These are phyloP conservation scores for Ramalina peruviana DNA, from an alignment of 495 filamentous ascomycete genomes.

Conservation along the genomic window DNA sequence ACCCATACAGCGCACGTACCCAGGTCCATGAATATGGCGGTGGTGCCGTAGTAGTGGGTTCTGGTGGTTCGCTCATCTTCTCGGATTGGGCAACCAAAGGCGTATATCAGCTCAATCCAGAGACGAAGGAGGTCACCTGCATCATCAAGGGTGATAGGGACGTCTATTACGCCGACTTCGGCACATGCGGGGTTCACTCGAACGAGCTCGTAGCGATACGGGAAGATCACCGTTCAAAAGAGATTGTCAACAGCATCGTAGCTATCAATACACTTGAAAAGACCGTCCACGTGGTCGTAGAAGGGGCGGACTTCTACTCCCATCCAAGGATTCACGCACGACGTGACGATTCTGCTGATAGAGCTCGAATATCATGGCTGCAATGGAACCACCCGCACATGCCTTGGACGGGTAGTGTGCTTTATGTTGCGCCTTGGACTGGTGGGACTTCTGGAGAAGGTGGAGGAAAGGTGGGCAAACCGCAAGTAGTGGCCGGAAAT, in stretches of 20 bases:
- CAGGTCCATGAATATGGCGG: conserved; percentile 35
- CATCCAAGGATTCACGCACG: conserved; percentile 33
- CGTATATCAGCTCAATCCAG: conserved; percentile 25
- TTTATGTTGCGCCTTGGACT: conserved; percentile 27
- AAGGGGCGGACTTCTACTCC: conserved; percentile 35
- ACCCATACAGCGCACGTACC: conserved; percentile 24
- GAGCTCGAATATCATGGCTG: conserved; percentile 26
- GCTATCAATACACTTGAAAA: conserved; percentile 21
- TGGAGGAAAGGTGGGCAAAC: background rate
- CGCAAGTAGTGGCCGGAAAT: conserved; percentile 18
- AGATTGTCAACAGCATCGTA: conserved; percentile 24
- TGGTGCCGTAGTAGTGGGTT: conserved; percentile 19
- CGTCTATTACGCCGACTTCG: conserved; percentile 27
- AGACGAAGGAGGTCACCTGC: conserved; percentile 10
- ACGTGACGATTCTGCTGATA: conserved; percentile 14
- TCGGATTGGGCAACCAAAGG: conserved; percentile 23
- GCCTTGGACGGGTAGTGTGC: conserved; percentile 32
- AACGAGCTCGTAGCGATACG: conserved; percentile 30
- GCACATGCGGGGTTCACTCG: conserved; percentile 20
- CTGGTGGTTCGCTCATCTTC: conserved; percentile 27
- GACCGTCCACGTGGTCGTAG: conserved; percentile 13
- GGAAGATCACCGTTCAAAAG: conserved; percentile 27
- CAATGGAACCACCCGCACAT: conserved; percentile 38
- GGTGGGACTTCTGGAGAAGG: conserved; percentile 14
- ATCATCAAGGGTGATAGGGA: conserved; percentile 19